Evolutionary conservation across 345 rosid genomes (phyloP).

Genomic region (Durio zibethinus): DNA sequence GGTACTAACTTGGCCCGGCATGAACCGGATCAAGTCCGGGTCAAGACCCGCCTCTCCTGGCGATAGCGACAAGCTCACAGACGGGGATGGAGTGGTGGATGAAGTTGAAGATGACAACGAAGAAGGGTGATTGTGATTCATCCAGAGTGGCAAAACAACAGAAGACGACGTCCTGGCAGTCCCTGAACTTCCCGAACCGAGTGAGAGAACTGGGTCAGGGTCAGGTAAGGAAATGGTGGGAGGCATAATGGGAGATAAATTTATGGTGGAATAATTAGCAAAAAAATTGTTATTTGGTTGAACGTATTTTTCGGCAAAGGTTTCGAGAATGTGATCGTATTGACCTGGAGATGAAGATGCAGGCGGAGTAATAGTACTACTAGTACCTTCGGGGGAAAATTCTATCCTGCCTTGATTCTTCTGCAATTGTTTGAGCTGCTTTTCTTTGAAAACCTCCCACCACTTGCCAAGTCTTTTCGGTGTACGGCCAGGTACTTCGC

Average conservation of each 20-base stretch:
- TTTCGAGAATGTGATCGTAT: conserved; percentile 45
- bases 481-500: conserved; percentile 49
- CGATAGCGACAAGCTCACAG: conserved; percentile 9
- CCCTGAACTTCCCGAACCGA: conserved; percentile 13
- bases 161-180: background rate
- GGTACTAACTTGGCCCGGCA: conserved; percentile 14
- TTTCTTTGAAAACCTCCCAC: conserved; percentile 58
- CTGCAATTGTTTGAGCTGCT: conserved; percentile 39
- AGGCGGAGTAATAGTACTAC: background rate
- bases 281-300: conserved; percentile 25
- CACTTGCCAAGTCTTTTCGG: conserved; percentile 53
- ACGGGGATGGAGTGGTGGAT: conserved; percentile 13
- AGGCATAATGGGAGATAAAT: too few species aligned
- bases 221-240: too few species aligned
- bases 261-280: background rate
- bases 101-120: conserved; percentile 18
- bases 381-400: background rate
- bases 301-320: conserved; percentile 48
- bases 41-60: conserved; percentile 7
- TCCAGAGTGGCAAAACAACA: background rate
- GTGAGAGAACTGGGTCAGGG: conserved; percentile 29
- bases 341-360: background rate
- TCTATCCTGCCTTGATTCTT: conserved; percentile 25
- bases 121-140: background rate
- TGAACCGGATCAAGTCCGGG: conserved; percentile 2